A percentile compares a stretch with the other conserved stretches of the same genome.
These are phyloP conservation scores for Phytophthora cactorum DNA, from an alignment of 352 stramenopile genomes.

Conservation along the genomic window DNA sequence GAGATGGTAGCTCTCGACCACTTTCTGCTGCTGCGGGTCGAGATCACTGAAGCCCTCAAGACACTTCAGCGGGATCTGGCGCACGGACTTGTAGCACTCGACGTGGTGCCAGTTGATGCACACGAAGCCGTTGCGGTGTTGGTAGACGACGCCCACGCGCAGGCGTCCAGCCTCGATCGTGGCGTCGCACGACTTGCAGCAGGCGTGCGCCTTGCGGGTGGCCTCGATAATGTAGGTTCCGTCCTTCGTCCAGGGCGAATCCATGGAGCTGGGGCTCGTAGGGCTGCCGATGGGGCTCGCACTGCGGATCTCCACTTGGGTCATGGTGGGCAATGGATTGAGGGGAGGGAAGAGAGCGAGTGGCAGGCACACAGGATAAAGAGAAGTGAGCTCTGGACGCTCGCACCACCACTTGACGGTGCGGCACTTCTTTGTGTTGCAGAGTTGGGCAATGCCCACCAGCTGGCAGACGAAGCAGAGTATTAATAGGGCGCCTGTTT, in stretches of 20 bases:
- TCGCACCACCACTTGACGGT: slow-evolving; percentile 17
- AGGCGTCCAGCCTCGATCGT: slow-evolving; percentile 72
- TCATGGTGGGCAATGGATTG: slow-evolving; percentile 24
- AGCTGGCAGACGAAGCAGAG: slow-evolving; percentile 8
- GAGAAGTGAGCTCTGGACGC: slow-evolving; percentile 27
- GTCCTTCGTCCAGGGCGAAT: slow-evolving; percentile 78
- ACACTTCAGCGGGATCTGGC: slow-evolving; percentile 61
- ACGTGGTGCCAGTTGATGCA: slow-evolving; percentile 89
- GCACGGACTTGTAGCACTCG: slow-evolving; percentile 74
- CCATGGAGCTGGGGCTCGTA: slow-evolving; percentile 36
- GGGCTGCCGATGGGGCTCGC: slow-evolving; percentile 41
- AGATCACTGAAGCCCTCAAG: slow-evolving; percentile 80
- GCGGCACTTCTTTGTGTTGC: slow-evolving; percentile 19
- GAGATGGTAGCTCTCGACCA: slow-evolving; percentile 59
- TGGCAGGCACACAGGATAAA: slow-evolving; percentile 21
- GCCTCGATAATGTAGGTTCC: slow-evolving; percentile 84
- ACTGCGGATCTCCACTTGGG: slow-evolving; percentile 29
- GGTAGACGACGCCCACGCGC: slow-evolving; percentile 79
- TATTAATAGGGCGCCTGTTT: slow-evolving; percentile 1
- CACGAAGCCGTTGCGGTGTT: slow-evolving; percentile 83
- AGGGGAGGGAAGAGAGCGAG: neutral
- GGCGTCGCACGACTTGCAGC: slow-evolving; percentile 77
- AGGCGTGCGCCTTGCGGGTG: slow-evolving; percentile 68
- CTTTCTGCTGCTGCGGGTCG: slow-evolving; percentile 55
- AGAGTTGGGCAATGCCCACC: slow-evolving; percentile 1